phyloP scores from a whole-genome alignment of 2,329 filamentous ascomycete genomes.

The Fusarium protoensiforme region DNA sequence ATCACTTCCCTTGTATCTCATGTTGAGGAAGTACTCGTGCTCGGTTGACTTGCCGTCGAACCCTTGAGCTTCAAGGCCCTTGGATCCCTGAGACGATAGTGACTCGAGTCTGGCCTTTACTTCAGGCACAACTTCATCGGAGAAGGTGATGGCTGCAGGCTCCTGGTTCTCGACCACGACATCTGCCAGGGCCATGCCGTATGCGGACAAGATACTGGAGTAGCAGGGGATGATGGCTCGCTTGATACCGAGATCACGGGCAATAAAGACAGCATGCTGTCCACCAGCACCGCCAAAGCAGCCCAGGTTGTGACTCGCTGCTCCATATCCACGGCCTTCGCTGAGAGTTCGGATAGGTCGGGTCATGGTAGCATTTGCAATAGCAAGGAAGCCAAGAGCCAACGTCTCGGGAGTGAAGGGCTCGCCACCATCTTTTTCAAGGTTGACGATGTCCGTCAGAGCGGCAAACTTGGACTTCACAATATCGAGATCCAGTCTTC shows the following conservation, averaged over 20 bases:
- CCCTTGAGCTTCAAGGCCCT: constrained; percentile 45
- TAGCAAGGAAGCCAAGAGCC: constrained; percentile 78
- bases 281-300: constrained; percentile 53
- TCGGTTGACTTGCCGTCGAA: constrained; percentile 55
- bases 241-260: constrained; percentile 55
- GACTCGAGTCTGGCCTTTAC: constrained; percentile 37
- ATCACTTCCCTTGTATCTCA: constrained; percentile 57
- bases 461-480: constrained; percentile 54
- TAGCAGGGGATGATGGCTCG: constrained; percentile 57
- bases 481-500: constrained; percentile 52
- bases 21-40: constrained; percentile 56
- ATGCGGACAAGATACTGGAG: constrained; percentile 58
- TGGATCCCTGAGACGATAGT: constrained; percentile 34
- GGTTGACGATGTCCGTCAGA: constrained; percentile 47
- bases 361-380: constrained; percentile 81
- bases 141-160: constrained; percentile 48
- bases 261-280: constrained; percentile 58
- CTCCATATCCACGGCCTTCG: constrained; percentile 43
- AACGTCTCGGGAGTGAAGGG: constrained; percentile 37
- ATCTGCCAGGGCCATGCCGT: constrained; percentile 58
- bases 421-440: constrained; percentile 32
- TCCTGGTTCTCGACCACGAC: constrained; percentile 55
- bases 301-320: constrained; percentile 39
- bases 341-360: constrained; percentile 66
- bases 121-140: constrained; percentile 21